Base-by-base conservation (phyloP, 768 basidiomycete genomes). In the Boletellus ananas region DNA sequence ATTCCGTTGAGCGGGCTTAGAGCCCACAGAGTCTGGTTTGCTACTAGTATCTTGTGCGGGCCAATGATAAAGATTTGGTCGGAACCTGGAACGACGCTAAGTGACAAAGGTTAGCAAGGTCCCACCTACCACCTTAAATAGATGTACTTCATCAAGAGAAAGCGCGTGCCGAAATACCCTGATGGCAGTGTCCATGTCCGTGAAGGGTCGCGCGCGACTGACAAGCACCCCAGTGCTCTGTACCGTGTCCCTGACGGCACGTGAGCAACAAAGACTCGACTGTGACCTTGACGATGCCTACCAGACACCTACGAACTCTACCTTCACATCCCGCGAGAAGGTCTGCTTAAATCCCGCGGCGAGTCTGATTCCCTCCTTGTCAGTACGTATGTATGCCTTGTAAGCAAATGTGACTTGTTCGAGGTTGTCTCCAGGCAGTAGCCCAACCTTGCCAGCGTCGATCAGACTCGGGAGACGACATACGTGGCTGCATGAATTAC, bases 271-370 rank as follows among this genome's bases (percentile, higher is more conserved):
- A 18, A 37, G 11, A 43, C 13, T 16, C n/a, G 8, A 14, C 16
- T 20, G 36, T 4, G 4, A 34, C 34, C 23, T 44, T 27, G 42
- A 35, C 1, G 31, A 36, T 9, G 27, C 78, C 21, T 56, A 87
- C 87, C 87, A 91, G 41, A 88, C 82, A 1, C 90, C 90, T 41
- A 93, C 65, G 47, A 91, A 91, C 13, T 90, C 85, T n/a, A 91
- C 74, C 17, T 74, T 69, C 7, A 90, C 84, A n/a, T 70, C 65
- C 31, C 73, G 77, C 45, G 81, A 85, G 62, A 87, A 92, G 0
- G 84, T 85, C 54, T 73, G 61, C 67, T 90, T 91, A 68, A 88
- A 93, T 10, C 84, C 83, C 2, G 75, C 74, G 12, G 80, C 79
- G 12, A 87, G 65, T 20, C 66, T 46, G 7, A 75, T 45, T 5